Evolutionary conservation across 257 asterid genomes (phyloP).

Genomic region (Plectranthus barbatus): DNA sequence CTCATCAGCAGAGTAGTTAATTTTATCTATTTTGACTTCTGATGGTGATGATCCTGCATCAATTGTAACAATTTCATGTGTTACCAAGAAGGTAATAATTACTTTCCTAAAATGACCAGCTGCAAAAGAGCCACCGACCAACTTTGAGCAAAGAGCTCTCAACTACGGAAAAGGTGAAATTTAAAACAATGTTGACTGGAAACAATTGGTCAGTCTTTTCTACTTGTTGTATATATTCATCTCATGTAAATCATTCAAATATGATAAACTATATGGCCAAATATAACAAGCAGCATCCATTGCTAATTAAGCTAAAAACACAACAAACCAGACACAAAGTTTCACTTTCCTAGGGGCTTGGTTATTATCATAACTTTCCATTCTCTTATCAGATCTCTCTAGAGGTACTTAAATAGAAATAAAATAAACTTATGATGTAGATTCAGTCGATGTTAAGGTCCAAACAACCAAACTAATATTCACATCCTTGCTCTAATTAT

Average conservation of each 20-base stretch:
- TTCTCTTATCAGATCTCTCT: background rate
- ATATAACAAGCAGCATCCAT: background rate
- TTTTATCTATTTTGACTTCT: slow-evolving; percentile 25
- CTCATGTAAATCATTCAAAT: background rate
- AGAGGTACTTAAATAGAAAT: background rate
- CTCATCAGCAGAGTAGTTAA: slow-evolving; percentile 24
- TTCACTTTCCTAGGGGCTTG: background rate
- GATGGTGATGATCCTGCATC: slow-evolving; percentile 32
- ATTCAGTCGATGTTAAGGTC: background rate
- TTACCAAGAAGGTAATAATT: background rate
- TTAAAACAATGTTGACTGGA: background rate
- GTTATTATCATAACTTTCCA: background rate
- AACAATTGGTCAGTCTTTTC: background rate
- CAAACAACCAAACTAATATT: background rate
- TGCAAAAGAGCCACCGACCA: too few relatives aligned
- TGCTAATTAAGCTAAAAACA: background rate
- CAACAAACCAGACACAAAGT: background rate
- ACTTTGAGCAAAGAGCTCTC: too few relatives aligned
- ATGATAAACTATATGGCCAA: background rate
- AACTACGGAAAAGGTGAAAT: background rate
- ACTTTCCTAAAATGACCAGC: background rate
- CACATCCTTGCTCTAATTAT: background rate
- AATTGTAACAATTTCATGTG: background rate
- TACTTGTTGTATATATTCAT: background rate
- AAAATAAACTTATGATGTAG: background rate